These are phyloP conservation scores for Microcos paniculata DNA, from an alignment of 345 rosid genomes.

Conservation along the genomic window DNA sequence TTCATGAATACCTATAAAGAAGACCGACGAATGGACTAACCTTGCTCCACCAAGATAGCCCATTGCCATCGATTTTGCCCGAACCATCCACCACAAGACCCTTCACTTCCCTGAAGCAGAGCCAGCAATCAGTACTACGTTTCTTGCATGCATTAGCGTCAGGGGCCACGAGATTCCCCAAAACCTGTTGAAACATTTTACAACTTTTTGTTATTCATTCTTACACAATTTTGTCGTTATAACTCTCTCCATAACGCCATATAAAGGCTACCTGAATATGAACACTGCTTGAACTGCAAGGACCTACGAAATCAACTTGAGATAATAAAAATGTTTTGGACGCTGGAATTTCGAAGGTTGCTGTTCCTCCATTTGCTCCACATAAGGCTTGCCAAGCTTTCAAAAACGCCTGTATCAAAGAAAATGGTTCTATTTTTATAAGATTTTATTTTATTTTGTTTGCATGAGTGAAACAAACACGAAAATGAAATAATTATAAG, in stretches of 20 bases:
- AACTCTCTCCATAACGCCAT: no score
- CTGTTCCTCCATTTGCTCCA: slow-evolving; percentile 2
- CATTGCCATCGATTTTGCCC: slow-evolving; percentile 36
- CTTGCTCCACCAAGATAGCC: slow-evolving; percentile 34
- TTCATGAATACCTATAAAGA: no score
- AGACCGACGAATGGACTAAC: background rate
- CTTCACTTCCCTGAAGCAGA: slow-evolving; percentile 1
- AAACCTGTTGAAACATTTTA: slow-evolving; percentile 17
- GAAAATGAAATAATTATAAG: no score
- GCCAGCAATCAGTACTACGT: background rate
- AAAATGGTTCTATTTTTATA: background rate
- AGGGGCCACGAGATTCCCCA: slow-evolving; percentile 32
- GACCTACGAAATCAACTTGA: slow-evolving; percentile 24
- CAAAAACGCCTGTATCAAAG: slow-evolving; percentile 28
- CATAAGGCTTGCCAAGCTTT: slow-evolving; percentile 31
- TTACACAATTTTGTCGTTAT: no score
- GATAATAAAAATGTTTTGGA: slow-evolving; percentile 20
- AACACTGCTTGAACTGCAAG: slow-evolving; percentile 25
- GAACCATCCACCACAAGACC: slow-evolving; percentile 25
- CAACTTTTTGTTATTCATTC: no score
- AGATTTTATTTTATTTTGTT: background rate
- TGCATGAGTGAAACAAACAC: background rate
- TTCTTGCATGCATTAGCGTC: background rate
- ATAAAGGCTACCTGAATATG: slow-evolving; percentile 19
- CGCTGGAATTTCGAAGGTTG: slow-evolving; percentile 21